Evolutionary conservation across 23 red algal species (phyloP).

Genomic region (Gracilaria gracilis): DNA sequence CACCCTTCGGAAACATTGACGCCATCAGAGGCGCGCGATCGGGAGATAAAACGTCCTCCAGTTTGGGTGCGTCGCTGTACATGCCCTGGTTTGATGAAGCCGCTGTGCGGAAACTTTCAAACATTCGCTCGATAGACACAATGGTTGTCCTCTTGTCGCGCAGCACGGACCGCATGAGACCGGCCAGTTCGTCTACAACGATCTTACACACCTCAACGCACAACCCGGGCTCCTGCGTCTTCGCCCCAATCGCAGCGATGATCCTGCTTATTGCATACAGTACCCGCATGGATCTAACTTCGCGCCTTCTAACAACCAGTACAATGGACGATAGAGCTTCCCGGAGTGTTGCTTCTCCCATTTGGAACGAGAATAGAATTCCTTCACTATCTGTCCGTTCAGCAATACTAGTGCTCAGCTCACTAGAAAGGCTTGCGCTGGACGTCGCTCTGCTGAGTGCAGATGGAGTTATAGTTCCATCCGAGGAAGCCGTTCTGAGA

Average conservation of each 20-base stretch:
- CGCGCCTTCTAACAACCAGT: slow-evolving; percentile 61
- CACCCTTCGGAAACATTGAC: slow-evolving; percentile 49
- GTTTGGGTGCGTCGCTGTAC: slow-evolving; percentile 24
- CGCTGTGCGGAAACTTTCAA: slow-evolving; percentile 57
- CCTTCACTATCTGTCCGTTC: slow-evolving; percentile 51
- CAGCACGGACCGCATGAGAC: slow-evolving; percentile 30
- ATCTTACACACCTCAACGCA: slow-evolving; percentile 61
- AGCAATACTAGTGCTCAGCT: not conserved
- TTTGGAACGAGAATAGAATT: slow-evolving; percentile 53
- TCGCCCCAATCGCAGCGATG: slow-evolving; percentile 28
- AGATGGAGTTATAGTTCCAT: slow-evolving; percentile 48
- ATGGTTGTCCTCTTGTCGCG: slow-evolving; percentile 63
- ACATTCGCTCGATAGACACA: slow-evolving; percentile 58
- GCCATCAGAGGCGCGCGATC: slow-evolving; percentile 36
- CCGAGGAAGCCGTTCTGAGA: slow-evolving; percentile 32
- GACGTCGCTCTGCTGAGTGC: slow-evolving; percentile 20
- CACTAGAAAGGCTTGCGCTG: slow-evolving; percentile 31
- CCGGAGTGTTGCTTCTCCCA: slow-evolving; percentile 56
- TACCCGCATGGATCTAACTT: slow-evolving; percentile 68
- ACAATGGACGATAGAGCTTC: slow-evolving; percentile 61
- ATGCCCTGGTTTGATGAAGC: slow-evolving; percentile 5
- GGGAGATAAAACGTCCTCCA: slow-evolving; percentile 25
- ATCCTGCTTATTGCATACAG: slow-evolving; percentile 55
- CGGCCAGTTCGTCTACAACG: slow-evolving; percentile 63
- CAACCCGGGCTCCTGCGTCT: slow-evolving; percentile 16